Conservation (phyloP, 164 flowering plant species). For the Vitis amurensis region DNA sequence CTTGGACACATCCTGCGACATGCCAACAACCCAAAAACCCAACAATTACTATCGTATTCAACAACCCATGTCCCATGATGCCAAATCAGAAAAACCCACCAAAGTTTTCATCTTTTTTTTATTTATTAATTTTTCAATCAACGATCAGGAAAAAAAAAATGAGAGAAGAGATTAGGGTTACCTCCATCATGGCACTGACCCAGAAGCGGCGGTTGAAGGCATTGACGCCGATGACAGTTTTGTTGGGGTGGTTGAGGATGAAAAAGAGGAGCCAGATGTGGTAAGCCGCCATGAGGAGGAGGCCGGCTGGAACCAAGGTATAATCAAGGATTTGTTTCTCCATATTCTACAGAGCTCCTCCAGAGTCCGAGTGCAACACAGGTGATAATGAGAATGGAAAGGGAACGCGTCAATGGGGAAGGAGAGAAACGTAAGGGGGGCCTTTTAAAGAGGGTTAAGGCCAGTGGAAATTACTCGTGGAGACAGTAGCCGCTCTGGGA, state of each 20-base stretch:
- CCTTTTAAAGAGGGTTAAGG: no score
- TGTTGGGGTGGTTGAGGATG: slow-evolving; percentile 46
- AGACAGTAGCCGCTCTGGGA: no score
- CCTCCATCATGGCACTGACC: slow-evolving; percentile 90
- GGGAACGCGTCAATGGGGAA: no score
- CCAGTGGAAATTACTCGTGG: no score
- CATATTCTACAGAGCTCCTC: slow-evolving; percentile 25
- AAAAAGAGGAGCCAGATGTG: slow-evolving; percentile 68
- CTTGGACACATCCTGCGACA: slow-evolving; percentile 54
- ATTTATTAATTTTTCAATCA: neutral
- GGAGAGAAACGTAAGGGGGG: no score
- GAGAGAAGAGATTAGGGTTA: slow-evolving; percentile 6
- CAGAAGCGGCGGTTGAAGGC: slow-evolving; percentile 69
- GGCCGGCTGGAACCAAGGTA: slow-evolving; percentile 58
- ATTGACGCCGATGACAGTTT: slow-evolving; percentile 73
- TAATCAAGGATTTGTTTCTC: slow-evolving; percentile 50
- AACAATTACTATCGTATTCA: no score
- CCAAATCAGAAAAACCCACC: no score
- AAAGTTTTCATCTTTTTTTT: no score
- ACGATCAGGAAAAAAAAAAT: neutral
- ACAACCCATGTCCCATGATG: no score
- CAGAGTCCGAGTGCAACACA: no score
- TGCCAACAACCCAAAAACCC: neutral
- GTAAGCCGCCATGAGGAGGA: slow-evolving; percentile 50
- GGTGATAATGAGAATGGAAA: no score